phyloP scores from a whole-genome alignment of 192 early-diverging fungal species.

The Coemansia sp. region DNA sequence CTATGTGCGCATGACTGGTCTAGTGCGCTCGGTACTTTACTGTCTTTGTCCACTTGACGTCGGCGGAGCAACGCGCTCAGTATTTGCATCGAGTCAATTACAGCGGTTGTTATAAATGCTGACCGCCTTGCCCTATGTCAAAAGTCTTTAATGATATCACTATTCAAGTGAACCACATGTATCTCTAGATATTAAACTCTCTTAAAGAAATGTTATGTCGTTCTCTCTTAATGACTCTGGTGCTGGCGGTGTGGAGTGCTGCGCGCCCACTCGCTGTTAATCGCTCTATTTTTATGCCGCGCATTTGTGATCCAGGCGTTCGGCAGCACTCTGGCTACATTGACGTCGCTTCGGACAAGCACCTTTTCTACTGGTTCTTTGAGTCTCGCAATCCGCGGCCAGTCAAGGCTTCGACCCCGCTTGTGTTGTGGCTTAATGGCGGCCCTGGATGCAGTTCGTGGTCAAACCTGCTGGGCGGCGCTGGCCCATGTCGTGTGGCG shows the following conservation, averaged over 20 bases:
- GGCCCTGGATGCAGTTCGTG: conserved; percentile 82
- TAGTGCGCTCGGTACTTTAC: neutral
- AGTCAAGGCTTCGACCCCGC: conserved; percentile 59
- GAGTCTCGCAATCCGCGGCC: conserved; percentile 70
- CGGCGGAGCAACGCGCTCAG: neutral
- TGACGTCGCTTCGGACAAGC: conserved; percentile 63
- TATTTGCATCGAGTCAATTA: neutral
- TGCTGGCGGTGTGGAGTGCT: neutral
- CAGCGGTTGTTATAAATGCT: neutral
- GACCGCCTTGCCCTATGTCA: neutral
- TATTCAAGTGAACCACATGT: neutral
- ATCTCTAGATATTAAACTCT: neutral
- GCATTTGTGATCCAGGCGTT: conserved; percentile 84
- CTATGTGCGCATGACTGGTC: conserved; percentile 3
- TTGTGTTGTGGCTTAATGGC: conserved; percentile 77
- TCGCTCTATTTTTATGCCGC: conserved; percentile 28
- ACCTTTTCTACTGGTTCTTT: conserved; percentile 97
- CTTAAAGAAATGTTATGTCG: neutral
- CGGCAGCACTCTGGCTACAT: conserved; percentile 86
- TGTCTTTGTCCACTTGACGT: neutral
- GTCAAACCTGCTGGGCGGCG: conserved; percentile 69
- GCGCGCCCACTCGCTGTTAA: conserved; percentile 1
- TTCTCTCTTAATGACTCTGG: neutral
- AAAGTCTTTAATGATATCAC: neutral
- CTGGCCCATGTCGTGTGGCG: conserved; percentile 84